Conservation (phyloP, 805 yeast species). For the Zygoascus bituminiphila region DNA sequence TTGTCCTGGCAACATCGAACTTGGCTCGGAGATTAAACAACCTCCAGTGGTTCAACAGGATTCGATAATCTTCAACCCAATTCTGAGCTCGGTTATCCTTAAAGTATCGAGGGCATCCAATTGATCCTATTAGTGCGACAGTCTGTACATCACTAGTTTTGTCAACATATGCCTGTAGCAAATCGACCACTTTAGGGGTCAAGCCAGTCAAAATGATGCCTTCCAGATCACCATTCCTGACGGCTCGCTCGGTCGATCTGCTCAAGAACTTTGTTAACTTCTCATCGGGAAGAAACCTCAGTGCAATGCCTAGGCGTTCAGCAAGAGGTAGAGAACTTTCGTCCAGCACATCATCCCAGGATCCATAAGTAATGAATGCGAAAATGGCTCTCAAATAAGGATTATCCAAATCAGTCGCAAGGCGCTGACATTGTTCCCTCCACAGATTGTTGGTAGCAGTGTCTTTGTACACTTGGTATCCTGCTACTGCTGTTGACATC, state of each 20-base stretch:
- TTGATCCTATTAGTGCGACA: conserved; percentile 71
- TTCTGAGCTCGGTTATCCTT: conserved; percentile 59
- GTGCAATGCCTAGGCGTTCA: conserved; percentile 85
- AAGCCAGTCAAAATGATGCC: conserved; percentile 90
- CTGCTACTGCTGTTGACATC: conserved; percentile 92
- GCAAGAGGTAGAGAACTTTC: conserved; percentile 81
- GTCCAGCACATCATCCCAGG: conserved; percentile 93
- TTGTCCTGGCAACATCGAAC: conserved; percentile 73
- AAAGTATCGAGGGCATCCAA: conserved; percentile 79
- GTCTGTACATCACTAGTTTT: conserved; percentile 88
- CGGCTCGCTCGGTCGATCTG: conserved; percentile 61
- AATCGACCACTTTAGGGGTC: conserved; percentile 72
- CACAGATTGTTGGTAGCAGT: conserved; percentile 60
- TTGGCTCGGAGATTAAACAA: conserved; percentile 70
- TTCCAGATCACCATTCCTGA: conserved; percentile 75
- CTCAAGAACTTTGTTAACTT: conserved; percentile 64
- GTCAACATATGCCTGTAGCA: conserved; percentile 80
- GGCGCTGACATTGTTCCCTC: conserved; percentile 85
- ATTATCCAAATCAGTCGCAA: conserved; percentile 81
- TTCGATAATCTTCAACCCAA: conserved; percentile 63
- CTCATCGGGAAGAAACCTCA: conserved; percentile 72
- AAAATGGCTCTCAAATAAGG: conserved; percentile 88
- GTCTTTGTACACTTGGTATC: conserved; percentile 62
- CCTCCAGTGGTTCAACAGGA: conserved; percentile 70
- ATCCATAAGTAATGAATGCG: conserved; percentile 87